Conservation (phyloP, 2,329 filamentous ascomycete genomes). For the Phaeosphaeriaceae sp. region DNA sequence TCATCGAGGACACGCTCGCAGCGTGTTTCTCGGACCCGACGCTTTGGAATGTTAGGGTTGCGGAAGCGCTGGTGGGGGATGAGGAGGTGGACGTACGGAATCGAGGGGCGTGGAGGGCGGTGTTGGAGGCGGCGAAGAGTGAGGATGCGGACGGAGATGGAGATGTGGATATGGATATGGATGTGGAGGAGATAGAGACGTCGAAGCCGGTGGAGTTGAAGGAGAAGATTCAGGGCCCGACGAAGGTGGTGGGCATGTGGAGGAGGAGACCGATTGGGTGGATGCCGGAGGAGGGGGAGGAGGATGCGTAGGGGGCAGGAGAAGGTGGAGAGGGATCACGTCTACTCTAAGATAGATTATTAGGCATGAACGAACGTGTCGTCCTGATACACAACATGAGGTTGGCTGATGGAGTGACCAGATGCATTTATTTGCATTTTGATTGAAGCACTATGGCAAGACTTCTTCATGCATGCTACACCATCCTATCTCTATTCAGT, state of each 20-base stretch:
- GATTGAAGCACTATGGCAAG: too few relatives aligned
- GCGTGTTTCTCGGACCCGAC: conserved; percentile 47
- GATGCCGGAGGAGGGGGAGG: conserved; percentile 32
- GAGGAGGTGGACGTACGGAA: conserved; percentile 19
- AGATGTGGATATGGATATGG: conserved; percentile 6
- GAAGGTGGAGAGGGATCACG: background rate
- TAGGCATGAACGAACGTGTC: too few relatives aligned
- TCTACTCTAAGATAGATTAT: too few relatives aligned
- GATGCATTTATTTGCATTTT: too few relatives aligned
- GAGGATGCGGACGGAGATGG: conserved; percentile 16
- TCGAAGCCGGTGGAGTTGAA: background rate
- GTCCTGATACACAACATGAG: too few relatives aligned
- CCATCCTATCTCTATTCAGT: too few relatives aligned
- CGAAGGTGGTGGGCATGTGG: conserved; percentile 43
- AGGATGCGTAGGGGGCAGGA: conserved; percentile 23
- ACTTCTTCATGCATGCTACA: too few relatives aligned
- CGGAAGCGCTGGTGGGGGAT: conserved; percentile 37
- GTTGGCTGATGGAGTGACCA: too few relatives aligned
- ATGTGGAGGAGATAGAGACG: conserved; percentile 1
- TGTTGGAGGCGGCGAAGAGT: conserved; percentile 42
- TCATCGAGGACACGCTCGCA: conserved; percentile 18
- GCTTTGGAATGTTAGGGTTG: conserved; percentile 48
- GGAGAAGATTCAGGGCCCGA: conserved; percentile 25
- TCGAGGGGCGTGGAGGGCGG: conserved; percentile 18
- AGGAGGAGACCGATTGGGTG: conserved; percentile 40